Conservation (phyloP, 2,329 filamentous ascomycete genomes). For the Juglanconis sp. region DNA sequence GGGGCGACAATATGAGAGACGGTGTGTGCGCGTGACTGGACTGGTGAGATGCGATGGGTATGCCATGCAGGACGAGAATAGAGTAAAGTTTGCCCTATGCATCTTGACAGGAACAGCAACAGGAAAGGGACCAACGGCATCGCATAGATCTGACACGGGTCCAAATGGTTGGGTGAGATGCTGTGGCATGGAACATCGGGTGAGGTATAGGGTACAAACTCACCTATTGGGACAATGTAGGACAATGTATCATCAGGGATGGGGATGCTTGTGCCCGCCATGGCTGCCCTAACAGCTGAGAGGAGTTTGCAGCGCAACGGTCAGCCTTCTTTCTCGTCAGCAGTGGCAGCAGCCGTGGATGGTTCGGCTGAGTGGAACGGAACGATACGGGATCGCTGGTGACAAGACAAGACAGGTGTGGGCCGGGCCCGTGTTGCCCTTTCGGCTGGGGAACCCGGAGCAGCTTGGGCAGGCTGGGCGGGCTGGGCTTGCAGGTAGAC, state of each 20-base stretch:
- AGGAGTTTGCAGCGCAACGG: constrained; percentile 5
- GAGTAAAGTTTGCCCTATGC: constrained; percentile 20
- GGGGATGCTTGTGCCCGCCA: constrained; percentile 41
- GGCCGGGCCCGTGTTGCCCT: neutral
- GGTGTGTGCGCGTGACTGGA: neutral
- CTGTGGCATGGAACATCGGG: constrained; percentile 20
- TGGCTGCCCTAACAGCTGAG: constrained; percentile 25
- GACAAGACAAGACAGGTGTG: neutral
- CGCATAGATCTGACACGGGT: constrained; percentile 42
- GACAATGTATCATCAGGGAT: constrained; percentile 45
- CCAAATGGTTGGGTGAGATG: constrained; percentile 45
- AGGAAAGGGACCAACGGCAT: constrained; percentile 44
- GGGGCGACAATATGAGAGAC: neutral
- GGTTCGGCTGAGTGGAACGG: neutral
- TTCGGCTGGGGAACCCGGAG: neutral
- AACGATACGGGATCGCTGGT: neutral
- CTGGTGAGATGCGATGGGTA: constrained; percentile 21
- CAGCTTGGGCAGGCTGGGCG: neutral
- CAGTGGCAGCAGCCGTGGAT: neutral
- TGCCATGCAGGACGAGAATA: constrained; percentile 15
- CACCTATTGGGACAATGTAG: constrained; percentile 55
- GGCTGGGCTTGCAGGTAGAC: too few relatives aligned
- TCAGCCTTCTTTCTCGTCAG: neutral
- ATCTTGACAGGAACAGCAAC: constrained; percentile 21
- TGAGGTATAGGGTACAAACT: constrained; percentile 28